These are phyloP conservation scores for Candida anglica DNA, from an alignment of 805 yeast genomes.

Conservation along the genomic window DNA sequence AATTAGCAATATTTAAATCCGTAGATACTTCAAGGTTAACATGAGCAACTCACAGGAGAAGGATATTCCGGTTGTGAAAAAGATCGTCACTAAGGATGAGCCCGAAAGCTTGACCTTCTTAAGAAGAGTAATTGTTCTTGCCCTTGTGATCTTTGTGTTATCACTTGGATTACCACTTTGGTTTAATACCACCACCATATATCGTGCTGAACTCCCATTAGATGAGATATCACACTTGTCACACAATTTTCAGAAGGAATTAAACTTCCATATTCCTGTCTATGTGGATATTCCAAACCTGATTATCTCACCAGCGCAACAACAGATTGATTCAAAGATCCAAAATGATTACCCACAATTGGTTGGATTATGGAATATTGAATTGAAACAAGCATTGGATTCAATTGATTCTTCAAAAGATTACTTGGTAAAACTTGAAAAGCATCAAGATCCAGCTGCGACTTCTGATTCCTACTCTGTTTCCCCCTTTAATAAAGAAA, in stretches of 20 bases:
- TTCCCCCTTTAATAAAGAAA: conserved; percentile 34
- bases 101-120: conserved; percentile 1
- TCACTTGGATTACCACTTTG: conserved; percentile 57
- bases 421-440: conserved; percentile 32
- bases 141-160: conserved; percentile 8
- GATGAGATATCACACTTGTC: conserved; percentile 33
- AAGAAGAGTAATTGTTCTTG: conserved; percentile 4
- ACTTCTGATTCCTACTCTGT: conserved; percentile 14
- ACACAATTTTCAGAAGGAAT: conserved; percentile 16
- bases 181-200: conserved; percentile 55
- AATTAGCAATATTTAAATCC: too few relatives aligned
- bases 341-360: conserved; percentile 17
- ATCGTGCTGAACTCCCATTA: conserved; percentile 58
- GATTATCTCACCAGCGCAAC: conserved; percentile 28
- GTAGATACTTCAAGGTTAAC: too few relatives aligned
- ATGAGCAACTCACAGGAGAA: too few relatives aligned
- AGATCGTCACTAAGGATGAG: not conserved
- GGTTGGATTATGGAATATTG: conserved; percentile 25
- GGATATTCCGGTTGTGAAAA: too few relatives aligned
- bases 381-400: conserved; percentile 14
- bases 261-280: conserved; percentile 39
- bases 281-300: conserved; percentile 31
- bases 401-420: conserved; percentile 18
- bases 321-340: conserved; percentile 26
- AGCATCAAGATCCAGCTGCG: not conserved